Percentiles rank a stretch among this genome's conserved stretches.
These are phyloP conservation scores for Hymenotorrendiella dingleyae DNA, from an alignment of 2,329 filamentous ascomycete genomes.

Conservation along the genomic window DNA sequence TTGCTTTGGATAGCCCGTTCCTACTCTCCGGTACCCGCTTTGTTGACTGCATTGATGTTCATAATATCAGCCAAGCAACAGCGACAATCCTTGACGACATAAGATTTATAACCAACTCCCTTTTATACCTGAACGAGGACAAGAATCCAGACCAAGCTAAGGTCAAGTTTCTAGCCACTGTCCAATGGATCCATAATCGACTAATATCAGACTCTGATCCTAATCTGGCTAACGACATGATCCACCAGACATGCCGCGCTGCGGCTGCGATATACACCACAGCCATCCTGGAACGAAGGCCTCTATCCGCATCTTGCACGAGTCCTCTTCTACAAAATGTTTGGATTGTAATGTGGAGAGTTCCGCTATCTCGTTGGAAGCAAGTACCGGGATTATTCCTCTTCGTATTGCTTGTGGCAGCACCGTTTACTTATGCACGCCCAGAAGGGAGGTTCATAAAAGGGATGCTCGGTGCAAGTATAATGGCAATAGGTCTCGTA, in stretches of 20 bases:
- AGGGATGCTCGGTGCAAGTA: constrained; percentile 15
- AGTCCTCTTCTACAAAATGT: constrained; percentile 36
- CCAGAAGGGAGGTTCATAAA: constrained; percentile 19
- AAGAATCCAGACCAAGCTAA: constrained; percentile 3
- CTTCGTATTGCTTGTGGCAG: constrained; percentile 13
- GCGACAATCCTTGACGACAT: constrained; percentile 47
- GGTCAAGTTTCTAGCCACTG: constrained; percentile 32
- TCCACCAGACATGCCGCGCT: constrained; percentile 41
- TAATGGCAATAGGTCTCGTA: constrained; percentile 13
- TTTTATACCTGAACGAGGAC: constrained; percentile 37
- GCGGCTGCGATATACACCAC: constrained; percentile 43
- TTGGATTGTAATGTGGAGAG: constrained; percentile 43
- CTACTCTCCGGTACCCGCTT: constrained; percentile 20
- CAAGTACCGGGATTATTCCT: constrained; percentile 38
- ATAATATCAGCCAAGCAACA: constrained; percentile 41
- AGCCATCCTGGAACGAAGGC: constrained; percentile 38
- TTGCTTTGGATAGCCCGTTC: constrained; percentile 24
- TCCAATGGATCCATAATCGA: constrained; percentile 36
- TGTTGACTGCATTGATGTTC: constrained; percentile 26
- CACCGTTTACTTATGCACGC: constrained; percentile 12
- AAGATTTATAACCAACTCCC: constrained; percentile 40
- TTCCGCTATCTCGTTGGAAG: constrained; percentile 42
- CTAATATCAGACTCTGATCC: constrained; percentile 24
- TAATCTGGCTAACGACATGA: constrained; percentile 7
- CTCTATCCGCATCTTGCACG: constrained; percentile 38